Evolutionary conservation across 108 stramenopile species (phyloP).

Genomic region (Cylindrotheca fusiformis): DNA sequence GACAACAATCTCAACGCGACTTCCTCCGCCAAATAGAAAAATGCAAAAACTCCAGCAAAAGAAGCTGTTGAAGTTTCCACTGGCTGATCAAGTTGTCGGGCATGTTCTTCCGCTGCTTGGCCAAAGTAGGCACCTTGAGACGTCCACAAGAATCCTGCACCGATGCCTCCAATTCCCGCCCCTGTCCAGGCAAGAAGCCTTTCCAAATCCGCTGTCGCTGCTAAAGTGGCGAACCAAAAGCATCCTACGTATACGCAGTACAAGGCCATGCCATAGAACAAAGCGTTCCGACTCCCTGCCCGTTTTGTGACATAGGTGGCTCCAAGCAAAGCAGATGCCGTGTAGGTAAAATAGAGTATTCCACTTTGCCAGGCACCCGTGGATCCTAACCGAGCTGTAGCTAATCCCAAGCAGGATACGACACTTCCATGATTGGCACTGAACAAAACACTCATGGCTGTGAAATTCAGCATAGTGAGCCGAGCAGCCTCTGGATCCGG

Average conservation of each 20-base stretch:
- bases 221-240: slow-evolving; percentile 50
- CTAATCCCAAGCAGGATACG: slow-evolving; percentile 53
- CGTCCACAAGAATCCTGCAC: slow-evolving; percentile 79
- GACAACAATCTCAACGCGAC: slow-evolving; percentile 62
- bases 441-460: slow-evolving; percentile 57
- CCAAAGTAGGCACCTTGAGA: slow-evolving; percentile 80
- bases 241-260: slow-evolving; percentile 66
- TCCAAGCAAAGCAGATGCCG: slow-evolving; percentile 64
- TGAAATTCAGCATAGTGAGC: slow-evolving; percentile 27
- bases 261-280: slow-evolving; percentile 66
- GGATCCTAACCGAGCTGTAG: slow-evolving; percentile 56
- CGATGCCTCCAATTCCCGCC: slow-evolving; percentile 69
- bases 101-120: slow-evolving; percentile 54
- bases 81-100: slow-evolving; percentile 6
- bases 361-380: slow-evolving; percentile 56
- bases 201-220: neutral
- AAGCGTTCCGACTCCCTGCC: slow-evolving; percentile 48
- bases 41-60: slow-evolving; percentile 76
- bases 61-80: slow-evolving; percentile 43
- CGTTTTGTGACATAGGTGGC: slow-evolving; percentile 57
- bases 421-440: slow-evolving; percentile 65
- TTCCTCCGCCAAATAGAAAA: slow-evolving; percentile 68
- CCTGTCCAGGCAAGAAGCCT: slow-evolving; percentile 45
- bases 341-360: slow-evolving; percentile 66
- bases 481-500: neutral